These are phyloP conservation scores for Pythium brachiatum DNA, from an alignment of 352 stramenopile species.

Conservation along the genomic window DNA sequence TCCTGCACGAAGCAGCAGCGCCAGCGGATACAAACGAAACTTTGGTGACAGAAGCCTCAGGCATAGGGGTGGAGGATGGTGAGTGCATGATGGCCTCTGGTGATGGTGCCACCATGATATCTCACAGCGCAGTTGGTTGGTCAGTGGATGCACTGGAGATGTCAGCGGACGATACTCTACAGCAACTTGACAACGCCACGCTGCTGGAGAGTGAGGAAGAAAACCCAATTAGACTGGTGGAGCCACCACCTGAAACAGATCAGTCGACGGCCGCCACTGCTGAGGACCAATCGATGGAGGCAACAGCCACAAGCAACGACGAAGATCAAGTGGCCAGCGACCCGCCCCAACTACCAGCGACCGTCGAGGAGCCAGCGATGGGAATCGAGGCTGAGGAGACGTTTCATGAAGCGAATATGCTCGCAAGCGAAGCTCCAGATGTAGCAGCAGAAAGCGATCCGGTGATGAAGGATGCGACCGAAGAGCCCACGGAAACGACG, in stretches of 20 bases:
- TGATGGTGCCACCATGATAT: no score
- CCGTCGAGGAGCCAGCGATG: neutral
- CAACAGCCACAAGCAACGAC: neutral
- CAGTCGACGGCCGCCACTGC: neutral
- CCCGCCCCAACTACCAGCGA: neutral
- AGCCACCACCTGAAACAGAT: neutral
- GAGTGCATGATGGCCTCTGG: no score
- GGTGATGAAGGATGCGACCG: neutral
- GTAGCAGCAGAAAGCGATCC: neutral
- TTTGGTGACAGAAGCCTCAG: neutral
- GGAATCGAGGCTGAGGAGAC: neutral
- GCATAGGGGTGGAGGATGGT: neutral
- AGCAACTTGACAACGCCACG: slow-evolving; percentile 20
- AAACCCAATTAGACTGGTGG: neutral
- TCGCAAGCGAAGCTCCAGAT: neutral
- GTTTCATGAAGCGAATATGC: neutral
- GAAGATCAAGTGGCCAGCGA: neutral
- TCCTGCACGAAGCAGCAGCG: slow-evolving; percentile 5
- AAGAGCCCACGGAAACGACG: neutral
- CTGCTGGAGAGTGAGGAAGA: neutral
- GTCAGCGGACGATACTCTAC: slow-evolving; percentile 13
- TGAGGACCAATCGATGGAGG: neutral
- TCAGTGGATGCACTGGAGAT: neutral
- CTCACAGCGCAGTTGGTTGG: neutral
- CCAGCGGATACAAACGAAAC: neutral